phyloP scores from a whole-genome alignment of 345 rosid species.

The Lenwebbia sp. region DNA sequence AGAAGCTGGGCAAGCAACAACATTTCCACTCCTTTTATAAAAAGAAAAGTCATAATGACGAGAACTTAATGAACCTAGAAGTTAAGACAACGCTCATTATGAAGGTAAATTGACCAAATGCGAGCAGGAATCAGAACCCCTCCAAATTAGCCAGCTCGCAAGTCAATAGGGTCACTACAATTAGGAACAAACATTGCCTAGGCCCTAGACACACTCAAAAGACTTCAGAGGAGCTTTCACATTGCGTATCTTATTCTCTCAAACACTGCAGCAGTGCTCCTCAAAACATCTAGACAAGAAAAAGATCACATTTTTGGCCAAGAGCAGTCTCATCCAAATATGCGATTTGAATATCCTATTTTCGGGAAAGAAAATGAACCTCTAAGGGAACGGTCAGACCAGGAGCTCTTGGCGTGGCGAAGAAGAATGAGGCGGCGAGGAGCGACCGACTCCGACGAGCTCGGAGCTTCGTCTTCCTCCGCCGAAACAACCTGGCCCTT shows the following conservation, averaged over 20 bases:
- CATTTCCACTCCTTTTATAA: not conserved
- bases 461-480: constrained; percentile 5
- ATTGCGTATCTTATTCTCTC: not conserved
- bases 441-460: constrained; percentile 15
- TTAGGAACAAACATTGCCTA: not conserved
- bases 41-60: not conserved
- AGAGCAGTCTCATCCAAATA: not conserved
- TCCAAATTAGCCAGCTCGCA: not conserved
- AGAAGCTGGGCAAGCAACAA: not conserved
- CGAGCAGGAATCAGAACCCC: not conserved
- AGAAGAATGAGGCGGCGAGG: constrained; percentile 84
- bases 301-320: not conserved
- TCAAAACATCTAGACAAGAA: not conserved
- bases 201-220: not conserved
- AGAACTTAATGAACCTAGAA: not conserved
- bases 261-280: not conserved
- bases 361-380: constrained; percentile 16
- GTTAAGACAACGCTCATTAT: not conserved
- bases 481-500: not conserved
- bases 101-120: not conserved
- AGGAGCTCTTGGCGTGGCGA: constrained; percentile 92
- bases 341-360: not conserved
- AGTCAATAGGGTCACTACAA: not conserved
- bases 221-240: not conserved
- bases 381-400: constrained; percentile 55